These are phyloP conservation scores for Mycena rosella DNA, from an alignment of 768 basidiomycete species.

Conservation along the genomic window DNA sequence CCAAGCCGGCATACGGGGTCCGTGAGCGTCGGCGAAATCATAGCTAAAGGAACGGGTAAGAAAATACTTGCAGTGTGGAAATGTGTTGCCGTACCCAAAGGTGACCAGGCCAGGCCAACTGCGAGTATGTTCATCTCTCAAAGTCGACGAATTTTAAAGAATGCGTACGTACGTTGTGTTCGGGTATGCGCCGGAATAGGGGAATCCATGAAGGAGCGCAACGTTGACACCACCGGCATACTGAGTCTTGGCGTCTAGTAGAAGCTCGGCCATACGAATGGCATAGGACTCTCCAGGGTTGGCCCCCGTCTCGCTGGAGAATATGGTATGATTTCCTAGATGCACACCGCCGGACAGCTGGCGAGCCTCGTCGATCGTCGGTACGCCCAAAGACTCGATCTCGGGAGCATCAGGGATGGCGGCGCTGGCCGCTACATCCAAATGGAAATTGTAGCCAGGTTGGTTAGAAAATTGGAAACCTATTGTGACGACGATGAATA, in stretches of 20 bases:
- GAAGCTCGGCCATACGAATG: conserved; percentile 30
- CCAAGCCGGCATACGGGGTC: conserved; percentile 32
- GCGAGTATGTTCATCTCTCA: too few species aligned
- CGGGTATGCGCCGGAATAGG: conserved; percentile 35
- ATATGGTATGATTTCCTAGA: conserved; percentile 31
- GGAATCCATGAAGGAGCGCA: conserved; percentile 34
- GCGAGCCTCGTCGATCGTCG: conserved; percentile 33
- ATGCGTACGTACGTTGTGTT: conserved; percentile 26
- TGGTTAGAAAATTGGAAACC: conserved; percentile 36
- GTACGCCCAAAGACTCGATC: conserved; percentile 34
- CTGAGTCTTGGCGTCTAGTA: conserved; percentile 31
- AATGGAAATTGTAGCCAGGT: conserved; percentile 35
- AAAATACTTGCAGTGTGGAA: not conserved
- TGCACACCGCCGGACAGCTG: conserved; percentile 36
- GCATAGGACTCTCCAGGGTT: conserved; percentile 15
- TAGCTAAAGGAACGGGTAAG: not conserved
- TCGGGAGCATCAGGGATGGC: conserved; percentile 35
- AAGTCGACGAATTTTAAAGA: too few species aligned
- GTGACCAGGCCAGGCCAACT: conserved; percentile 25
- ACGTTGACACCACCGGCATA: conserved; percentile 36
- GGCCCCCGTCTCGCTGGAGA: conserved; percentile 33
- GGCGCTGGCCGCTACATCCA: conserved; percentile 34
- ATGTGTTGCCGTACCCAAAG: not conserved
- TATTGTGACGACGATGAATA: not conserved
- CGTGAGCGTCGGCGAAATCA: conserved; percentile 21